Conservation (phyloP, 2,329 filamentous ascomycete species). For the Calonectria multiphialidica region DNA sequence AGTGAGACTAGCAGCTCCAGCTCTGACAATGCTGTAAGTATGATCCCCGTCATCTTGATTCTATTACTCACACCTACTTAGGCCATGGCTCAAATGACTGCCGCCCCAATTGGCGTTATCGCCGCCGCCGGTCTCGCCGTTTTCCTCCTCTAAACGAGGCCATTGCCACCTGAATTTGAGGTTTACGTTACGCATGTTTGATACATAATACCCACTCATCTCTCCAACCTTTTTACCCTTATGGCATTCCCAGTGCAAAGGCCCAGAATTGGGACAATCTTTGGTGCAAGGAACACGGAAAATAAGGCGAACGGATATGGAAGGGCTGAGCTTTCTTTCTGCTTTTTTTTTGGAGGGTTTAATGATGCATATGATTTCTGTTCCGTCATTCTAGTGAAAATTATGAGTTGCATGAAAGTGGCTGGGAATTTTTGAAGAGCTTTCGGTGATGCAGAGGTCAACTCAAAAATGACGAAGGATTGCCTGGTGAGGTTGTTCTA, state of each 20-base stretch:
- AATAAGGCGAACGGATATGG: conserved; percentile 46
- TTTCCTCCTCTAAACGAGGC: conserved; percentile 58
- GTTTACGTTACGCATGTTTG: conserved; percentile 54
- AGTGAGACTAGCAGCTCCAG: conserved; percentile 34
- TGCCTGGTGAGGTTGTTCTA: conserved; percentile 24
- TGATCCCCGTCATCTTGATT: background rate
- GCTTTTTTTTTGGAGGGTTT: conserved; percentile 47
- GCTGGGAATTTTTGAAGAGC: conserved; percentile 36
- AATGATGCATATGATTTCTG: conserved; percentile 51
- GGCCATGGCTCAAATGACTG: conserved; percentile 55
- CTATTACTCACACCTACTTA: conserved; percentile 29
- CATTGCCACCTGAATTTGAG: conserved; percentile 36
- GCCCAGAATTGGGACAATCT: conserved; percentile 42
- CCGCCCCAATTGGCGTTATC: conserved; percentile 59
- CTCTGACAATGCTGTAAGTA: conserved; percentile 48
- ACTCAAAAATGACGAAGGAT: conserved; percentile 24
- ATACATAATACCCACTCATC: conserved; percentile 57
- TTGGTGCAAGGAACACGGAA: conserved; percentile 41
- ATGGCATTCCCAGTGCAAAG: conserved; percentile 39
- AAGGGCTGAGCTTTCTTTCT: conserved; percentile 46
- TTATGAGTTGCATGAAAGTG: conserved; percentile 44
- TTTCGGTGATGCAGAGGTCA: conserved; percentile 29
- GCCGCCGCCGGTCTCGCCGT: conserved; percentile 63
- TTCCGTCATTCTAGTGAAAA: conserved; percentile 50
- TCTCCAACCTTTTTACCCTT: conserved; percentile 44